Conservation (phyloP, 371 early-diverging fungal species). For the Nosema muscidifuracis region DNA sequence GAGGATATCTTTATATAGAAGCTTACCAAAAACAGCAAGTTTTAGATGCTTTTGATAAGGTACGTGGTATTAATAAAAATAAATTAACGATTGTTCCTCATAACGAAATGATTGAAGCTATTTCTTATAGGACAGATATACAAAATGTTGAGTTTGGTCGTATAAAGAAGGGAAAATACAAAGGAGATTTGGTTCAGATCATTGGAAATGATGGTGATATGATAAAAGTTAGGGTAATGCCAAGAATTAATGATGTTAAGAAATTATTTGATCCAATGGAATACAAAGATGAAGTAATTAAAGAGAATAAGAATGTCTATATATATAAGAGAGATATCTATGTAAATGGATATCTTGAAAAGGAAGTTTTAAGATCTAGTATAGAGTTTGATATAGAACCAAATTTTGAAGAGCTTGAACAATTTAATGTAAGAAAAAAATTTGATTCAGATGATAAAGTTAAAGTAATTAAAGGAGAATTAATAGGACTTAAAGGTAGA, state of each 20-base stretch:
- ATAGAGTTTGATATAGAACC: conserved; percentile 74
- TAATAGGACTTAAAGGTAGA: conserved; percentile 72
- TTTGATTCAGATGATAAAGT: conserved; percentile 78
- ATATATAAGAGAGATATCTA: conserved; percentile 72
- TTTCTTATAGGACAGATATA: conserved; percentile 69
- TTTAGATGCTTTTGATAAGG: conserved; percentile 68
- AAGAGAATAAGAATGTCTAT: conserved; percentile 67
- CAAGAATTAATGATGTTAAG: conserved; percentile 68
- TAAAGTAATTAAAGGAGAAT: conserved; percentile 75
- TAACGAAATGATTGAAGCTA: conserved; percentile 83
- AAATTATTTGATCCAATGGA: conserved; percentile 58
- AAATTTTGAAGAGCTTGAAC: conserved; percentile 71
- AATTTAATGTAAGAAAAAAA: conserved; percentile 66
- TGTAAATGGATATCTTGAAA: conserved; percentile 77
- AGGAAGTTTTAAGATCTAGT: conserved; percentile 71
- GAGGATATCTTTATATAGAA: conserved; percentile 91
- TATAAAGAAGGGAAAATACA: conserved; percentile 83
- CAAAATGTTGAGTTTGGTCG: conserved; percentile 79
- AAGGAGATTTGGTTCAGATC: conserved; percentile 83
- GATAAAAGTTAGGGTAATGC: conserved; percentile 75
- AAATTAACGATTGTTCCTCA: conserved; percentile 78
- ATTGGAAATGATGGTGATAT: conserved; percentile 48
- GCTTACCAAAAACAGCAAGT: conserved; percentile 76
- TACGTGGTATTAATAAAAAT: conserved; percentile 69
- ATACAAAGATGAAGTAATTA: conserved; percentile 40